These are phyloP conservation scores for Paramecium caudatum DNA, from an alignment of 73 alveolate genomes.

Conservation along the genomic window DNA sequence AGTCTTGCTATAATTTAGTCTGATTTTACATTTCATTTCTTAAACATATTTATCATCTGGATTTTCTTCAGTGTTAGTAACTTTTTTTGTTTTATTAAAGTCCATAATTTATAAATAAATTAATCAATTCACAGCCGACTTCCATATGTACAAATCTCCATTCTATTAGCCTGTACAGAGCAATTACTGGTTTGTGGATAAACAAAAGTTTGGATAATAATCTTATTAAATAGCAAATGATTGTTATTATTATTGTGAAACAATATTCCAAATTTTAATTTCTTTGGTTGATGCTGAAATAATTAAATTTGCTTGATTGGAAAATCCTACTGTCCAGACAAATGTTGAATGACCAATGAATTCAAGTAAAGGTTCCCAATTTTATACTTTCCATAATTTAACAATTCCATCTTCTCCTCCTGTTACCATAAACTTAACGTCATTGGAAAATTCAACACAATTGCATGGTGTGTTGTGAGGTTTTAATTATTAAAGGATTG, in stretches of 20 bases:
- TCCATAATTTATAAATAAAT: no score
- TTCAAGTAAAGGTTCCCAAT: slow-evolving; percentile 5
- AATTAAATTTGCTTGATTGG: slow-evolving; percentile 4
- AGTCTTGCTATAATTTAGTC: background rate
- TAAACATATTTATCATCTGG: slow-evolving; percentile 17
- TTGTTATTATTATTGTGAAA: background rate
- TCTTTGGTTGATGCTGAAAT: slow-evolving; percentile 32
- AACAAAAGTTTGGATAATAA: slow-evolving; percentile 21
- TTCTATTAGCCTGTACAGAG: slow-evolving; percentile 41
- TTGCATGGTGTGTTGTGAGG: slow-evolving; percentile 29
- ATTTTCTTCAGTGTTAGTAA: no score
- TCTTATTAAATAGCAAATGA: background rate
- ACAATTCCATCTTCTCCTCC: slow-evolving; percentile 65
- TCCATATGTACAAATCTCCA: slow-evolving; percentile 4
- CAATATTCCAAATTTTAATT: slow-evolving; percentile 18
- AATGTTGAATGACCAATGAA: slow-evolving; percentile 35
- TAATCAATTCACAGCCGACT: slow-evolving; percentile 8
- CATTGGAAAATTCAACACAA: slow-evolving; percentile 27
- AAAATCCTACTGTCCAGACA: background rate
- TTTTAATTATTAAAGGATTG: slow-evolving; percentile 8
- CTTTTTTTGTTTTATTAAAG: no score
- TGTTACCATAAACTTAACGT: slow-evolving; percentile 45
- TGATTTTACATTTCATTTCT: slow-evolving; percentile 19
- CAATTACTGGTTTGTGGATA: background rate
- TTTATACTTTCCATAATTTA: slow-evolving; percentile 32